Base-by-base conservation (phyloP, 176 grass and related monocot species). In the Carex littledalei region DNA sequence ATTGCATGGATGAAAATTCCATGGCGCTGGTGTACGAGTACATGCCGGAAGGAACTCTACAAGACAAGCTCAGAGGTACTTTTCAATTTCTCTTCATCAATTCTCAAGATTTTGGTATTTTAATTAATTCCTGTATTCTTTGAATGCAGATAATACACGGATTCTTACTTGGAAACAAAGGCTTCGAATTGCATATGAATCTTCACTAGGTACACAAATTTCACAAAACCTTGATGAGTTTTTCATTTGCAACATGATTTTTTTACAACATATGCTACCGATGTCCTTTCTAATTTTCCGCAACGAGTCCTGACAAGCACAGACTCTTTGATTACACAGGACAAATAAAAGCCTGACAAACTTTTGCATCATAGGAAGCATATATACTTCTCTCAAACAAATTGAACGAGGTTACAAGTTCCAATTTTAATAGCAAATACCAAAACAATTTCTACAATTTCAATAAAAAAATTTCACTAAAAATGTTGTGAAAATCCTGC, bases 1-100 rank as follows among this genome's bases (percentile, higher is more conserved):
- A 94, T 52, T 91, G 85, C 70, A 80, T 80, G 31, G 89, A 94
- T 63, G 85, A 57, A 41, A 63, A 86, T 6, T 72, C 71, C 9
- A 53, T 87, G 6, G 92, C 87, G 1, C 87, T 91, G n/a, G 60
- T 91, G 2, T 94, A 86, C 13, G 92, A 94, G 71, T 87, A 86
- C 70, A 89, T 94, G 87, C 64, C 79, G 0, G 74, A 89, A 64
- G 92, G 92, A 75, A 88, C 85, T 16, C 49, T 94, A 2, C 63
- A 87, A 73, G 68, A 84, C n/a, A 80, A 87, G 21, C 81, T 94
- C 32, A 91, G 85, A 91, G 82, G 92, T 59, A 81, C 6, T 41
- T 34, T 13, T 22, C 10, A 2, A 17, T 34, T 15, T 13, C 12
- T 56, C 3, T 31, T 2, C 13, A 52, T 8, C 13, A 7, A 17